These are phyloP conservation scores for Arctium lappa DNA, from an alignment of 129 eudicot species.

Conservation along the genomic window DNA sequence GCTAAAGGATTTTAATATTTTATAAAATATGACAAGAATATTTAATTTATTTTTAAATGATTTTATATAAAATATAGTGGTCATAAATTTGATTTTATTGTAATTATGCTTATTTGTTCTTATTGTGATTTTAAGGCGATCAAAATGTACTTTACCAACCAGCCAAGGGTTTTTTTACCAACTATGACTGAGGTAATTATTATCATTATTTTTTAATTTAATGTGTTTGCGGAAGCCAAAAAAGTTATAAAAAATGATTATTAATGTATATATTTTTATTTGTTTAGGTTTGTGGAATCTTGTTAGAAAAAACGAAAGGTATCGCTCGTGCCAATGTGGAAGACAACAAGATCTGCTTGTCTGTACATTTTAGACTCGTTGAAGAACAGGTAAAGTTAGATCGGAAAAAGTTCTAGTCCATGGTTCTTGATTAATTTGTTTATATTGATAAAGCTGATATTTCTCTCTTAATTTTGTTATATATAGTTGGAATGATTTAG, in stretches of 20 bases:
- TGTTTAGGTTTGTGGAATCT: slow-evolving; percentile 47
- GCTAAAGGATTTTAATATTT: not conserved
- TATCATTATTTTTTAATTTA: not conserved
- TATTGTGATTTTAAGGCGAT: slow-evolving; percentile 42
- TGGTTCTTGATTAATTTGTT: not conserved
- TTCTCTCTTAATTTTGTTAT: not conserved
- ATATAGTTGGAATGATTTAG: slow-evolving; percentile 75
- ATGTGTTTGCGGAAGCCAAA: not conserved
- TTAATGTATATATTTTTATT: not conserved
- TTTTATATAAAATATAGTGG: not conserved
- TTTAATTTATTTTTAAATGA: not conserved
- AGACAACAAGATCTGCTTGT: slow-evolving; percentile 81
- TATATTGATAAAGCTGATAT: not conserved
- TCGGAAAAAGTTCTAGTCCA: not conserved
- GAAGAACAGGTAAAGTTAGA: slow-evolving; percentile 57
- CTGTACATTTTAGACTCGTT: slow-evolving; percentile 88
- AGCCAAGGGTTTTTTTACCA: slow-evolving; percentile 76
- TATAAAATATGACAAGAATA: not conserved
- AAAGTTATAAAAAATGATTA: not conserved
- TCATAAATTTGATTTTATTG: not conserved
- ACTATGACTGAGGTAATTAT: slow-evolving; percentile 61
- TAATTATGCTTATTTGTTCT: not conserved
- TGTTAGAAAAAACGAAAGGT: slow-evolving; percentile 53
- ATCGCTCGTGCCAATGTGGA: slow-evolving; percentile 77
- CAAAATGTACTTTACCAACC: slow-evolving; percentile 79